Evolutionary conservation across 2,329 filamentous ascomycete genomes (phyloP).

Genomic region (Sclerotinia spermophila): DNA sequence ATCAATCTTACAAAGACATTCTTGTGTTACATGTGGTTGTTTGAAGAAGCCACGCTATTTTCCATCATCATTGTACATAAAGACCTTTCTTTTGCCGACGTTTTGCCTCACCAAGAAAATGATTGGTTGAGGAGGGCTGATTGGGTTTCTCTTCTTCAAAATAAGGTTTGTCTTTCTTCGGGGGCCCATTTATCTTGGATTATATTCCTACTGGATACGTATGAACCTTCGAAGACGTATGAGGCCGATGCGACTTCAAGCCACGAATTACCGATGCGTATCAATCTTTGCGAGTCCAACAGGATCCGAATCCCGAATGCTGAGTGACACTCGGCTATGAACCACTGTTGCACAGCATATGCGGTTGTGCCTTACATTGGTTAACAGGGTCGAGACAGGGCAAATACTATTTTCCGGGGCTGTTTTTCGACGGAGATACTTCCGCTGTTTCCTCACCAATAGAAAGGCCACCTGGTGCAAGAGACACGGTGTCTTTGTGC

Average conservation of each 20-base stretch:
- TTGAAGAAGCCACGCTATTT: not conserved
- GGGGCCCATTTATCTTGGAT: not conserved
- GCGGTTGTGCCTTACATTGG: not conserved
- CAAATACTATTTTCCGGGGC: not conserved
- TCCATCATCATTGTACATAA: not conserved
- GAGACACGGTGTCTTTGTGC: not conserved
- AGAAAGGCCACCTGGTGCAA: not conserved
- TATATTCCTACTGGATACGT: not conserved
- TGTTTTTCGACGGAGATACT: not conserved
- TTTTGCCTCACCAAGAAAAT: not conserved
- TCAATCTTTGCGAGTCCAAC: not conserved
- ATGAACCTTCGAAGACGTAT: not conserved
- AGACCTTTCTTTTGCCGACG: not conserved
- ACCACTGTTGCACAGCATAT: not conserved
- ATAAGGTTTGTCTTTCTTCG: slow-evolving; percentile 1
- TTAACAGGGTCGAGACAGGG: not conserved
- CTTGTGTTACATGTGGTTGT: not conserved
- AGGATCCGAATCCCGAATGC: not conserved
- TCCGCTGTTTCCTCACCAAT: not conserved
- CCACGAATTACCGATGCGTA: not conserved
- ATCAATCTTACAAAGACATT: not conserved
- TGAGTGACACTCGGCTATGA: not conserved
- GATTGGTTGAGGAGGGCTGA: not conserved
- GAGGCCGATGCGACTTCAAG: not conserved
- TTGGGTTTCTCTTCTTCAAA: not conserved